These are phyloP conservation scores for Vanrija humicola DNA, from an alignment of 1,284 basidiomycete species.

Conservation along the genomic window DNA sequence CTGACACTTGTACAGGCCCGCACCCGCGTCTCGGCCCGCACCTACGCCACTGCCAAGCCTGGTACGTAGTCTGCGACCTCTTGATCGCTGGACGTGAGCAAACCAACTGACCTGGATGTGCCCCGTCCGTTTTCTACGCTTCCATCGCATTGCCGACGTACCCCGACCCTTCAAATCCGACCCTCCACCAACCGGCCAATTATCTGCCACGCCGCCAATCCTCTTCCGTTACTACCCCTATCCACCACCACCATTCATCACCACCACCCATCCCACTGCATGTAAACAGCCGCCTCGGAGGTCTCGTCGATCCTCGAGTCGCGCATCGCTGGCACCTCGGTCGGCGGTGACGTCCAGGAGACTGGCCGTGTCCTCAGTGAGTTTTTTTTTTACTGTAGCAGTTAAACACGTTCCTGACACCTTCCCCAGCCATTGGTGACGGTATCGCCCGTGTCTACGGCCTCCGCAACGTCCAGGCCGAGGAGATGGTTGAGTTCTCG, in stretches of 20 bases:
- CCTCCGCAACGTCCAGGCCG: conserved; percentile 74
- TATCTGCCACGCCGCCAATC: background rate
- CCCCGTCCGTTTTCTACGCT: no score
- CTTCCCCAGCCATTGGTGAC: conserved; percentile 83
- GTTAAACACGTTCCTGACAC: conserved; percentile 6
- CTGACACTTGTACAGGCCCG: conserved; percentile 5
- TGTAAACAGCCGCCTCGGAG: conserved; percentile 82
- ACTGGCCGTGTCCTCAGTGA: conserved; percentile 95
- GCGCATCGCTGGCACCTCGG: conserved; percentile 87
- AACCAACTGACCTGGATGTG: no score
- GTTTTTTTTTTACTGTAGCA: conserved; percentile 46
- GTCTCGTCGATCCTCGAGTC: conserved; percentile 98
- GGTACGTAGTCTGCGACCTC: conserved; percentile 56
- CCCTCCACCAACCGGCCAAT: background rate
- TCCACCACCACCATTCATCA: background rate
- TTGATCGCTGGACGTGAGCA: no score
- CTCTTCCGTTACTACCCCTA: background rate
- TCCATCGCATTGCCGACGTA: no score
- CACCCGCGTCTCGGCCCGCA: conserved; percentile 51
- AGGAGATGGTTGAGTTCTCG: conserved; percentile 99
- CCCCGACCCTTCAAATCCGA: no score
- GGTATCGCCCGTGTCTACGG: conserved; percentile 99
- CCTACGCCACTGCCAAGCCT: conserved; percentile 97
- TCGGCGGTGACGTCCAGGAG: conserved; percentile 94
- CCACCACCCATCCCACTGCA: background rate